Base-by-base conservation (phyloP, 345 rosid genomes). In the Capsella bursapastoris region DNA sequence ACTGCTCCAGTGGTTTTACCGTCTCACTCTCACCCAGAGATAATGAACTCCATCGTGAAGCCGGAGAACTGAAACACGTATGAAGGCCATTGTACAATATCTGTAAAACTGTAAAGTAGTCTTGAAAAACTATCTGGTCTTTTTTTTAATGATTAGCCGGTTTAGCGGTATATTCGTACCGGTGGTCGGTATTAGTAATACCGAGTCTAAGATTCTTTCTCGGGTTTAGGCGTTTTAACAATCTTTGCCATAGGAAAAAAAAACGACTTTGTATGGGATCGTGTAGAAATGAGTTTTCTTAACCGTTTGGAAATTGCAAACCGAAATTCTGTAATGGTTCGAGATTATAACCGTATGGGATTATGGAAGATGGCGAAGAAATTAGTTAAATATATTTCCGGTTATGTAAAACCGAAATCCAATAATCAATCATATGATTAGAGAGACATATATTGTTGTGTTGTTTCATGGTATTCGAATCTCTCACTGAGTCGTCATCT, bases 101-200 rank as follows among this genome's bases (percentile, higher is more conserved):
- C 68, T 93, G 97, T 88, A 89, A 78, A 89, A 86, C 74, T 86
- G 82, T 85, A 87, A 85, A 84, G 79, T 59, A 86, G 91, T 84
- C 68, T 64, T 18, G 31, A 53, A 44, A 16, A 57, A 48, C 5
- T 34, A 44, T 7, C 45, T 65, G 49, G 3, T 31, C 28, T 31
- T 67, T 67, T 64, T 10, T 15, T 22, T 22, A 53, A 51, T 29
- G 6, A 63, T 35, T n/a, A 57, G 56, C 28, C 53, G 55, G 61
- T 61, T 57, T 71, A 64, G 76, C 4, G 31, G 67, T 50, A 40
- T 69, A 44, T 55, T 37, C 8, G 55, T 57, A 64, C 60, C 48
- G 52, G 52, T 70, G 66, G 57, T 47, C 16, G 52, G 67, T 49
- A 58, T 55, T 49, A 22, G 58, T 48, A 35, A 18, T 66, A 66